A percentile compares a stretch with the other conserved stretches of the same genome.
Conservation (phyloP, 805 yeast genomes). For the Saccharomycopsis amapae region DNA sequence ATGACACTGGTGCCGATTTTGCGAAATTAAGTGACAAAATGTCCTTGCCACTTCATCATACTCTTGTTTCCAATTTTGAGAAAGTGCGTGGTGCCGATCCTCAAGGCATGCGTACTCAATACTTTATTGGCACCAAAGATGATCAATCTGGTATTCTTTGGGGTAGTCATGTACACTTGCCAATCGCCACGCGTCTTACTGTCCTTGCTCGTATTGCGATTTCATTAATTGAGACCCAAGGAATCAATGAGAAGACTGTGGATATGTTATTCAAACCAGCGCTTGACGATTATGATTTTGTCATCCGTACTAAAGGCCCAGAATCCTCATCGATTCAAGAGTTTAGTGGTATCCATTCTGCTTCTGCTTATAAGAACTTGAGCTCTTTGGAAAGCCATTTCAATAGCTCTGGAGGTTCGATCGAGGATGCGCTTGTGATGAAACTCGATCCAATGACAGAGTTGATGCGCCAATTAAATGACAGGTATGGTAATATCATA, state of each 20-base stretch:
- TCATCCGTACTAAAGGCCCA: slow-evolving; percentile 43
- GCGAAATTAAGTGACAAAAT: slow-evolving; percentile 53
- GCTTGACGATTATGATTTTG: slow-evolving; percentile 75
- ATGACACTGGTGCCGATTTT: slow-evolving; percentile 17
- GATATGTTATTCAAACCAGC: slow-evolving; percentile 72
- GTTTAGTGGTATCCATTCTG: slow-evolving; percentile 50
- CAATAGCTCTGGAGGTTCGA: slow-evolving; percentile 31
- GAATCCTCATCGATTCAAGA: slow-evolving; percentile 32
- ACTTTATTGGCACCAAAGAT: slow-evolving; percentile 73
- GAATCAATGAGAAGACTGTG: slow-evolving; percentile 36
- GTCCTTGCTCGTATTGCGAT: slow-evolving; percentile 76
- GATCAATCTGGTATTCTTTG: slow-evolving; percentile 86
- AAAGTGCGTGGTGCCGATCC: slow-evolving; percentile 74
- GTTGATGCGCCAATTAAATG: slow-evolving; percentile 52
- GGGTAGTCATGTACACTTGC: slow-evolving; percentile 58
- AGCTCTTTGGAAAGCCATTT: slow-evolving; percentile 8
- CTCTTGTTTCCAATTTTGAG: slow-evolving; percentile 57
- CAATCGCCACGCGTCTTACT: slow-evolving; percentile 83
- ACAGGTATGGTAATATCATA: slow-evolving; percentile 58
- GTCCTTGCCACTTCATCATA: slow-evolving; percentile 53
- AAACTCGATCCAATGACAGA: slow-evolving; percentile 56
- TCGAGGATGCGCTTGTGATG: slow-evolving; percentile 23
- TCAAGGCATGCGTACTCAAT: slow-evolving; percentile 66
- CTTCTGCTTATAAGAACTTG: slow-evolving; percentile 55
- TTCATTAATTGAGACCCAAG: slow-evolving; percentile 42